Percentiles rank a stretch among this genome's conserved stretches.
These are phyloP conservation scores for Cyclotella choctawhatcheeana DNA, from an alignment of 108 stramenopile genomes.

Conservation along the genomic window DNA sequence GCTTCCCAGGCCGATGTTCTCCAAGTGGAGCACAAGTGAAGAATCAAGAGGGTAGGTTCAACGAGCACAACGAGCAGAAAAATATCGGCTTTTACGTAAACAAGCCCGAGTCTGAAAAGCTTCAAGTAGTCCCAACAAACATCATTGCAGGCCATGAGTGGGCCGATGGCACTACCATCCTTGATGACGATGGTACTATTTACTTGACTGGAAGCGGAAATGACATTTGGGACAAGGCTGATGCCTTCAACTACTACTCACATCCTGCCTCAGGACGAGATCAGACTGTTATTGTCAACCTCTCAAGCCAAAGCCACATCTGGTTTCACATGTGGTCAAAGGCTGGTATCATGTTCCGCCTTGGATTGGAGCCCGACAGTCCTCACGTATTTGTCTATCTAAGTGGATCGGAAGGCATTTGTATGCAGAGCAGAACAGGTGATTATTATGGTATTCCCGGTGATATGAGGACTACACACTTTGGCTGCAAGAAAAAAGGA, in stretches of 20 bases:
- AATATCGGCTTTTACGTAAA: conserved; percentile 34
- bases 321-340: conserved; percentile 19
- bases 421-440: neutral
- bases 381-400: conserved; percentile 19
- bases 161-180: conserved; percentile 14
- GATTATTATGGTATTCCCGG: neutral
- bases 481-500: neutral
- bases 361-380: conserved; percentile 15
- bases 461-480: neutral
- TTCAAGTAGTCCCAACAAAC: conserved; percentile 1
- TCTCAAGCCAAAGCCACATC: conserved; percentile 2
- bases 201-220: conserved; percentile 37
- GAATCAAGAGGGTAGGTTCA: conserved; percentile 22
- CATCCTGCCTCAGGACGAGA: conserved; percentile 10
- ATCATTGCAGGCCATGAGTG: neutral
- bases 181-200: conserved; percentile 15
- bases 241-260: conserved; percentile 40
- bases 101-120: conserved; percentile 23
- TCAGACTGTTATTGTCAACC: conserved; percentile 22
- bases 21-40: conserved; percentile 19
- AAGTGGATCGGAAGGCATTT: neutral
- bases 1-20: conserved; percentile 35
- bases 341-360: conserved; percentile 34
- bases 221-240: conserved; percentile 28
- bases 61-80: neutral